These are phyloP conservation scores for Picea abies DNA, from an alignment of 83 land plant genomes.

Conservation along the genomic window DNA sequence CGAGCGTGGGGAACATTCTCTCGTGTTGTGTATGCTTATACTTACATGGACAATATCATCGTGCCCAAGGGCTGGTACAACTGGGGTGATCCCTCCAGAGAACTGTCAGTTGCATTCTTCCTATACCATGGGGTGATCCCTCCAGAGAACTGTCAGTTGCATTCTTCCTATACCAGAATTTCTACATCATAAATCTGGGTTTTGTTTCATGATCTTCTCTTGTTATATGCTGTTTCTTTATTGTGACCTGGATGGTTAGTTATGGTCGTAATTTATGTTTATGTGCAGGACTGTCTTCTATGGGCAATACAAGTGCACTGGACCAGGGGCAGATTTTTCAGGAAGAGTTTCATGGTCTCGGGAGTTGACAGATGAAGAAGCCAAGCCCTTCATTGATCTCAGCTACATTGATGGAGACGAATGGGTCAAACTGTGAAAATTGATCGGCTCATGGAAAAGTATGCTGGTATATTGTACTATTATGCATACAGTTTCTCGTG, in stretches of 20 bases:
- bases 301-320: constrained; percentile 37
- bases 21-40: constrained; percentile 78
- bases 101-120: too few relatives aligned
- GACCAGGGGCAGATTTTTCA: constrained; percentile 24
- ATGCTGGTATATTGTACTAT: too few relatives aligned
- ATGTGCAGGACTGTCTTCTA: constrained; percentile 35
- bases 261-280: background rate
- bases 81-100: too few relatives aligned
- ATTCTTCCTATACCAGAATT: background rate
- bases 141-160: constrained; percentile 63
- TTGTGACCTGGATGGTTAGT: background rate
- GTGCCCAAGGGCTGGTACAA: constrained; percentile 87
- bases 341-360: constrained; percentile 26
- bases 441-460: background rate
- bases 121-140: constrained; percentile 90
- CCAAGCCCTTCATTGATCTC: constrained; percentile 30
- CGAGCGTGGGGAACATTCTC: constrained; percentile 97
- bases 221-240: background rate
- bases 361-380: constrained; percentile 24
- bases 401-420: constrained; percentile 23
- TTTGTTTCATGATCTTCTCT: background rate
- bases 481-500: too few relatives aligned
- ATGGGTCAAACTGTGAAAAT: constrained; percentile 24
- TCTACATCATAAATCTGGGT: background rate
- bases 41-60: constrained; percentile 82